Percentiles rank a stretch among this genome's conserved stretches.
Evolutionary conservation across 1,284 basidiomycete genomes (phyloP).

Genomic region (Xerocomus nothofagi): DNA sequence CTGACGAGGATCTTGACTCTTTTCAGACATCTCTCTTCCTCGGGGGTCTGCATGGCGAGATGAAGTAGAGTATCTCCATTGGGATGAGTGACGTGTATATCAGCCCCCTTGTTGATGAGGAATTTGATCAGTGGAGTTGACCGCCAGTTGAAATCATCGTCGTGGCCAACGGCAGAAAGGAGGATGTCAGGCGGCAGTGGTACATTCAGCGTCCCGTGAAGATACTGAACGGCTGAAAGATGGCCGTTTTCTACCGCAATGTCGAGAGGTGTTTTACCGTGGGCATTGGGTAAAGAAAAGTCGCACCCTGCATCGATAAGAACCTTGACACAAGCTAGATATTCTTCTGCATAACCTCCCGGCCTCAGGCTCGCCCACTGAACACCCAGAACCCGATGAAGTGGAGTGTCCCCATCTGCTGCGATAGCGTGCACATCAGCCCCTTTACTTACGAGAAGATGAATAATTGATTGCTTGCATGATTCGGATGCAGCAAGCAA

Average conservation of each 20-base stretch:
- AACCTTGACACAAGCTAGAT: neutral
- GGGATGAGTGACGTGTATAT: neutral
- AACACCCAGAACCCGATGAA: neutral
- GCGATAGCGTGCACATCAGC: neutral
- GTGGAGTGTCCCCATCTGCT: conserved; percentile 1
- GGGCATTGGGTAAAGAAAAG: neutral
- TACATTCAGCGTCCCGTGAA: neutral
- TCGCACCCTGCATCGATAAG: conserved; percentile 5
- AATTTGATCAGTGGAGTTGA: neutral
- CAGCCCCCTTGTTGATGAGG: conserved; percentile 6
- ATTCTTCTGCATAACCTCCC: no score
- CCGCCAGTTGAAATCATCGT: rapidly evolving
- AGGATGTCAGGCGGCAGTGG: conserved; percentile 3
- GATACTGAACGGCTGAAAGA: neutral
- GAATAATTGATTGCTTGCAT: neutral
- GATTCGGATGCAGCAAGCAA: neutral
- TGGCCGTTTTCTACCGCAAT: neutral
- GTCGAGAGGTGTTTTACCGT: neutral
- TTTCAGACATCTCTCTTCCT: neutral
- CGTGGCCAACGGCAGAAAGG: neutral
- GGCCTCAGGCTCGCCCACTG: rapidly evolving
- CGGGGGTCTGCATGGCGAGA: neutral
- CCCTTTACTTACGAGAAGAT: neutral
- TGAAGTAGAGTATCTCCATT: conserved; percentile 11
- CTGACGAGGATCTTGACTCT: neutral